These are phyloP conservation scores for Hypoxylon sp. DNA, from an alignment of 2,329 filamentous ascomycete species.

Conservation along the genomic window DNA sequence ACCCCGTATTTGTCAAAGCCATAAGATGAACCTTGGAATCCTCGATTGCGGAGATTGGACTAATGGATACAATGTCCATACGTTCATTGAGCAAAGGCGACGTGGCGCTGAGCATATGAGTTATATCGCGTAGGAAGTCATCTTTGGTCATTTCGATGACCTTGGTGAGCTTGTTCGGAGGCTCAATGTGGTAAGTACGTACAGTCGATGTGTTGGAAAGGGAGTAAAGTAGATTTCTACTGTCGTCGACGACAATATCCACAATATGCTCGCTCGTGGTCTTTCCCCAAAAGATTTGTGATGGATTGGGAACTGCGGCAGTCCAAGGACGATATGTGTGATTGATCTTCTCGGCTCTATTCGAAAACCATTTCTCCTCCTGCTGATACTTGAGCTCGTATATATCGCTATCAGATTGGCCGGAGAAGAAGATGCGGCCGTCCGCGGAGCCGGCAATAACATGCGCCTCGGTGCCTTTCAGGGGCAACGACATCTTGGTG, in stretches of 20 bases:
- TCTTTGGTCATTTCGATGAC: conserved; percentile 76
- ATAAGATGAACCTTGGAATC: conserved; percentile 89
- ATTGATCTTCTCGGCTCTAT: conserved; percentile 87
- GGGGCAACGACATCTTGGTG: conserved; percentile 85
- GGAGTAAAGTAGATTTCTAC: conserved; percentile 89
- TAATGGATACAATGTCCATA: conserved; percentile 85
- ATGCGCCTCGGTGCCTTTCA: conserved; percentile 82
- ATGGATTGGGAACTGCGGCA: conserved; percentile 71
- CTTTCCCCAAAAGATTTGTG: conserved; percentile 65
- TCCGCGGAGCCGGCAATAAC: conserved; percentile 85
- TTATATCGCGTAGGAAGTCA: conserved; percentile 78
- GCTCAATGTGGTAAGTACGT: conserved; percentile 89
- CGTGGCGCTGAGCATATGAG: conserved; percentile 81
- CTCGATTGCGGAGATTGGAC: conserved; percentile 83
- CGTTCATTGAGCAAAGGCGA: conserved; percentile 78
- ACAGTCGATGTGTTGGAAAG: conserved; percentile 91
- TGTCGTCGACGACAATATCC: conserved; percentile 90
- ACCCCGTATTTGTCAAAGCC: conserved; percentile 91
- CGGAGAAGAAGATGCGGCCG: conserved; percentile 94
- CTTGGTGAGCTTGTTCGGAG: conserved; percentile 70
- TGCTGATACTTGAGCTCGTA: conserved; percentile 97
- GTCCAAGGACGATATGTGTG: conserved; percentile 83
- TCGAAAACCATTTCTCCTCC: conserved; percentile 96
- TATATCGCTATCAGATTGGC: conserved; percentile 84
- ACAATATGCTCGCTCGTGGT: conserved; percentile 74